A percentile compares a stretch with the other conserved stretches of the same genome.
phyloP scores from a whole-genome alignment of 768 basidiomycete species.

The Boletus edulis region DNA sequence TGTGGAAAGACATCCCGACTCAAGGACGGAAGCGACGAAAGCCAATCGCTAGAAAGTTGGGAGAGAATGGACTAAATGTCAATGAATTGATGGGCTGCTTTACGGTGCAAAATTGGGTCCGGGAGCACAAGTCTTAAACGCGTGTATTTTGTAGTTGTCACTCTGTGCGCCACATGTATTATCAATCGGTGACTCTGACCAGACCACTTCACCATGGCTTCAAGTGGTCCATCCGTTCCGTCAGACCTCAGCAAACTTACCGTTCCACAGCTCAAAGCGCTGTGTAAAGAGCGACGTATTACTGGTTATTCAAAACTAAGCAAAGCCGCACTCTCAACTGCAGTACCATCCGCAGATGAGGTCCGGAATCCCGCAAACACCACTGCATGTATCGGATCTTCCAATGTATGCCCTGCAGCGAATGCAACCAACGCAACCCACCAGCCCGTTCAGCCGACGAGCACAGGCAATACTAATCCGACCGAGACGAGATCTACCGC shows the following conservation, averaged over 20 bases:
- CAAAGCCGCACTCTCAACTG: slow-evolving; percentile 46
- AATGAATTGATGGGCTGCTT: slow-evolving; percentile 18
- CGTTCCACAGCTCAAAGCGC: slow-evolving; percentile 59
- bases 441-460: background rate
- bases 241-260: slow-evolving; percentile 40
- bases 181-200: background rate
- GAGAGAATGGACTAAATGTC: slow-evolving; percentile 10
- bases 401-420: background rate
- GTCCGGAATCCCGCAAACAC: background rate
- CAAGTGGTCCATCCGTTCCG: background rate
- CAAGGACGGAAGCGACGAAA: slow-evolving; percentile 17
- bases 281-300: slow-evolving; percentile 65
- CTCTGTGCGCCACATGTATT: no score
- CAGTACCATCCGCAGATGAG: background rate
- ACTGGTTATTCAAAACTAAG: slow-evolving; percentile 65
- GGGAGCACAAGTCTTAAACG: slow-evolving; percentile 5
- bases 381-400: background rate
- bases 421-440: background rate
- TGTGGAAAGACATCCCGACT: slow-evolving; percentile 10
- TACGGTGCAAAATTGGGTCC: slow-evolving; percentile 13
- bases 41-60: slow-evolving; percentile 10
- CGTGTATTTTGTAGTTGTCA: no score
- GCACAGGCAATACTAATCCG: background rate
- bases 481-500: background rate
- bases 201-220: slow-evolving; percentile 7